Base-by-base conservation (phyloP, 495 filamentous ascomycete genomes). In the Penicillium egyptiacum region DNA sequence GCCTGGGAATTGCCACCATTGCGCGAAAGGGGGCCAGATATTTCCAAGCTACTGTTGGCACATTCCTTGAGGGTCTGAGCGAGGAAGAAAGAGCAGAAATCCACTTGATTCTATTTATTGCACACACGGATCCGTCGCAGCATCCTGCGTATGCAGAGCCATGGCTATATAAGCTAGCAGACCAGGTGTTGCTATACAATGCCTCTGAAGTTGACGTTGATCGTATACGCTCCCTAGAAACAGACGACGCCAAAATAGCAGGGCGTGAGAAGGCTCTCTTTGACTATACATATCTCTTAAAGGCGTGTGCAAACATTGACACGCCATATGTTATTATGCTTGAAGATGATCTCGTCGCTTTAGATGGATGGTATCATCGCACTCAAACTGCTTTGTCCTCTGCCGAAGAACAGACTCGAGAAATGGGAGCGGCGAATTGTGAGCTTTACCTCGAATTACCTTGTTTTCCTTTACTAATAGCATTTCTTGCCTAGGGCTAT, bases 311-410 rank as follows among this genome's bases (percentile, higher is more conserved):
- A 23, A 64, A 61, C 7, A 66, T 63, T 4, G 62, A 64, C 6
- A 61, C 77, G 11, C 61, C 63, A 1, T 80, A 79, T 43, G 71
- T 75, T 7, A 61, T 75, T 9, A 81, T 81, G 45, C 56, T 83
- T 11, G 82, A 84, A 65, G 82, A 83, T 59, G 81, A 83, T 56
- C 66, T 75, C 16, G 60, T 83, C 2, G 76, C 75, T 12, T 55
- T 75, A 50, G 76, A 81, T 51, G 78, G 78, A 7, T 83, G 81
- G 81, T 81, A 74, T 55, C 67, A 74, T 33, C 71, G 76, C 4
- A 75, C 74, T 5, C 53, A 66, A 5, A 25, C 58, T 12, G 79
- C 73, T 11, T 53, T 83, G 43, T 50, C 58, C 11, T 62, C 64
- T 19, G 72, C 70, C 19, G 68, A 77, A 52, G 62, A 59, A 25